phyloP scores from a whole-genome alignment of 148 eudicot species.

The Fallopia convolvulus region DNA sequence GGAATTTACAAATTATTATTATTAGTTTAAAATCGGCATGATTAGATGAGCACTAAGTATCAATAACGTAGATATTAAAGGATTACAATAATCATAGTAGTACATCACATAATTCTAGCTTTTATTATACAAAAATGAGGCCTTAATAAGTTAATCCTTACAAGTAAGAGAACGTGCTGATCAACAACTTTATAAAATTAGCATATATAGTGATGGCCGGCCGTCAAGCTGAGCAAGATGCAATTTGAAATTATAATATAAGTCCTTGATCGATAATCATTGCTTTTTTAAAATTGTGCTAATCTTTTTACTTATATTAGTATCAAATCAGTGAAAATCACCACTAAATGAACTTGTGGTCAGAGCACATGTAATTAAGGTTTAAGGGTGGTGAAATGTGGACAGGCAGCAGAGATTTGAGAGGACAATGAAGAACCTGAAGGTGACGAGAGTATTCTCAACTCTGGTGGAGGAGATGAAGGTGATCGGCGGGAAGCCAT shows the following conservation, averaged over 20 bases:
- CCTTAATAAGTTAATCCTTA: neutral
- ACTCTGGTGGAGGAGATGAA: slow-evolving; percentile 81
- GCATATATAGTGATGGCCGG: neutral
- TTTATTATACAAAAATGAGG: neutral
- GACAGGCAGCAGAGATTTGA: slow-evolving; percentile 78
- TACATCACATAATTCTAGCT: neutral
- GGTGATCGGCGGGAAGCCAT: slow-evolving; percentile 44
- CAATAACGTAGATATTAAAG: neutral
- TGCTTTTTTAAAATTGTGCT: neutral
- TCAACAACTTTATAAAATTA: neutral
- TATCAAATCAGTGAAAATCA: neutral
- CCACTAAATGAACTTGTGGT: too few relatives aligned
- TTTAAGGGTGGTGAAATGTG: neutral
- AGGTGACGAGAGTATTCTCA: slow-evolving; percentile 55
- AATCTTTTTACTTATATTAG: too few relatives aligned
- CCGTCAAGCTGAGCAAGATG: neutral
- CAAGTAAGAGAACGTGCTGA: slow-evolving; percentile 6
- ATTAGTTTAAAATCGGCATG: neutral
- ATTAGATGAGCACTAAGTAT: neutral
- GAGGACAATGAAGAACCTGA: slow-evolving; percentile 49
- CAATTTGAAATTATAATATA: neutral
- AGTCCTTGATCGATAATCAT: neutral
- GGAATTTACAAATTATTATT: neutral
- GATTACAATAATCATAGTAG: neutral
- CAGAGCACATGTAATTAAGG: too few relatives aligned